Percentiles rank a stretch among this genome's conserved stretches.
phyloP scores from a whole-genome alignment of 1,139 yeast species.

The Geotrichum reessii region DNA sequence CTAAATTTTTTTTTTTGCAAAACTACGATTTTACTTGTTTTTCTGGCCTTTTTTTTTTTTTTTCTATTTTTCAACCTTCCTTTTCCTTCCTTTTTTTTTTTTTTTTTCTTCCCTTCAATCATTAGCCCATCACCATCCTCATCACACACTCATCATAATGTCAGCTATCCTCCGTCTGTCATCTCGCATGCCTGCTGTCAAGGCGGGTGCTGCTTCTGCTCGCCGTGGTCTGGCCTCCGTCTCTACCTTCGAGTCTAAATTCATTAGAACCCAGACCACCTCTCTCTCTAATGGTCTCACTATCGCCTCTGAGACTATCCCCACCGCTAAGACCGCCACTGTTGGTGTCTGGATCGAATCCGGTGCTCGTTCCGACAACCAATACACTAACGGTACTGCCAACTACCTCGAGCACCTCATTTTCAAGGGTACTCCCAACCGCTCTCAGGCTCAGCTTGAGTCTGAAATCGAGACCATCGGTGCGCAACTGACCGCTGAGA shows the following conservation, averaged over 20 bases:
- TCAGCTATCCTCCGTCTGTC: constrained; percentile 26
- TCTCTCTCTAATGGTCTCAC: constrained; percentile 70
- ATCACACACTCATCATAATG: constrained; percentile 3
- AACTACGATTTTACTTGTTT: neutral
- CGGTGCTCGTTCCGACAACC: constrained; percentile 91
- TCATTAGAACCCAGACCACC: constrained; percentile 53
- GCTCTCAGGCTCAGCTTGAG: constrained; percentile 82
- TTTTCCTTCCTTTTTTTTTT: neutral
- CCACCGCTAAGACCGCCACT: constrained; percentile 16
- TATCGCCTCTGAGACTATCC: constrained; percentile 15
- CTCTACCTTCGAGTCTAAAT: constrained; percentile 27
- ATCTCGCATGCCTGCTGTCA: constrained; percentile 12
- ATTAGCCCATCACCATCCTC: neutral
- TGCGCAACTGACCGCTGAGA: constrained; percentile 93
- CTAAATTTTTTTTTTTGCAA: neutral
- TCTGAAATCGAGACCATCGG: constrained; percentile 93
- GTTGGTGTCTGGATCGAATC: constrained; percentile 99
- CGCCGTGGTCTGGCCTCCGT: constrained; percentile 26
- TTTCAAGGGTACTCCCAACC: constrained; percentile 80
- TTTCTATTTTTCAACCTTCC: neutral
- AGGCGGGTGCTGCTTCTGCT: constrained; percentile 12
- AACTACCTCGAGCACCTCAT: constrained; percentile 95
- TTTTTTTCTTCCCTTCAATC: no score
- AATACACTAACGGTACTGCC: constrained; percentile 83
- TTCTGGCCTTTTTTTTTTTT: constrained; percentile 2